Base-by-base conservation (phyloP, 441 rosid genomes). In the Populus hybrid region DNA sequence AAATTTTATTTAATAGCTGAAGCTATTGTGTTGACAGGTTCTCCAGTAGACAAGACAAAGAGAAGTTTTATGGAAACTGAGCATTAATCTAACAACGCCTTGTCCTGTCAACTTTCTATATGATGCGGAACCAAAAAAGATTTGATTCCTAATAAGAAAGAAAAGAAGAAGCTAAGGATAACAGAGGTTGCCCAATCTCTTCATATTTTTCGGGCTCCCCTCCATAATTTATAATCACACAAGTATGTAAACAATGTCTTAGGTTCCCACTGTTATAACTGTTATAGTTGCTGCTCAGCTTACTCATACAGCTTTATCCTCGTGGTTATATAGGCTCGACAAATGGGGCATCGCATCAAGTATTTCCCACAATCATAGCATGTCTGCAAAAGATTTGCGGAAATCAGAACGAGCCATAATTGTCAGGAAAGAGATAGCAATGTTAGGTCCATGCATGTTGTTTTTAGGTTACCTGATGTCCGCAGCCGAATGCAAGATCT, bases 321-420 rank as follows among this genome's bases (percentile, higher is more conserved):
- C 18, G 82, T 77, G 24, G 79, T 75, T 42, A 82, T 71, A 33
- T 11, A 7, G 68, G 84, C 71, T 56, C 72, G 83, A 21, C 89
- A 84, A 66, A 76, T 82, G 29, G 89, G 86, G 73, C 86, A 86
- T 3, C 45, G 68, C 53, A 21, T 31, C 74, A 86, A 72, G 69
- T 82, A 79, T 26, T 50, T 76, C 59, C 87, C 89, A 77, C 87
- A 86, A 20, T 82, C 80, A 69, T 77, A 84, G 67, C 87, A 86
- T 68, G 87, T 77, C 86, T 84, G 82, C 84, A 82, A 69, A 76
- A 36, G 45, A 77, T 74, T 38, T 23, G 23, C 18, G 42, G 3
- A 36, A n/a, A 64, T 59, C 69, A 78, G 12, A 74, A 53, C 6
- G 26, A 11, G 16, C 50, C 24, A 40, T 24, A 24, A 24, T 18